Evolutionary conservation across 768 basidiomycete species (phyloP).

Genomic region (Boletus pseudo-olivaceus): DNA sequence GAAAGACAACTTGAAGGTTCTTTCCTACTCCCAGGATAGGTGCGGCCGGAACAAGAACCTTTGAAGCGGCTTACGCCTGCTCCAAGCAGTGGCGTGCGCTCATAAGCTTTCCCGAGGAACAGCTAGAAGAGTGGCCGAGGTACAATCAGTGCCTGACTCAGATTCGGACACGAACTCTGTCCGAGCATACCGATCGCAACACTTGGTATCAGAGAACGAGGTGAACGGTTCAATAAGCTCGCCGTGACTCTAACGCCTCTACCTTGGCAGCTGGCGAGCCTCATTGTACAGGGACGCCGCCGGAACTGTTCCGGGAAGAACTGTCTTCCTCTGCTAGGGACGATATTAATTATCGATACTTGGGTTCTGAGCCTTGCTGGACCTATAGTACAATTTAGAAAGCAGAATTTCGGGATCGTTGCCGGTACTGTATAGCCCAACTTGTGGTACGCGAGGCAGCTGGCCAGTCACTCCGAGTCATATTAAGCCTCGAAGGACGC

Average conservation of each 20-base stretch:
- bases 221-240: background rate
- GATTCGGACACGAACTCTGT: background rate
- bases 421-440: background rate
- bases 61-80: background rate
- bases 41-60: constrained; percentile 16
- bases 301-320: background rate
- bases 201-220: background rate
- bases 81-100: background rate
- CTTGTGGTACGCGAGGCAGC: background rate
- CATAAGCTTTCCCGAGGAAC: background rate
- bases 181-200: background rate
- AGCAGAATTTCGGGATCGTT: background rate
- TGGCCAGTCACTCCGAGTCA: background rate
- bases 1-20: background rate
- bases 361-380: background rate
- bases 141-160: background rate
- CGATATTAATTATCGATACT: background rate
- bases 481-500: background rate
- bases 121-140: background rate
- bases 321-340: background rate
- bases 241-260: background rate
- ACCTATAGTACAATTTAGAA: background rate
- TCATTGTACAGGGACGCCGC: background rate
- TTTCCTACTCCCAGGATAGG: background rate
- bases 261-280: background rate